Conservation (phyloP, 1,284 basidiomycete species). For the Tylopilus sp. region DNA sequence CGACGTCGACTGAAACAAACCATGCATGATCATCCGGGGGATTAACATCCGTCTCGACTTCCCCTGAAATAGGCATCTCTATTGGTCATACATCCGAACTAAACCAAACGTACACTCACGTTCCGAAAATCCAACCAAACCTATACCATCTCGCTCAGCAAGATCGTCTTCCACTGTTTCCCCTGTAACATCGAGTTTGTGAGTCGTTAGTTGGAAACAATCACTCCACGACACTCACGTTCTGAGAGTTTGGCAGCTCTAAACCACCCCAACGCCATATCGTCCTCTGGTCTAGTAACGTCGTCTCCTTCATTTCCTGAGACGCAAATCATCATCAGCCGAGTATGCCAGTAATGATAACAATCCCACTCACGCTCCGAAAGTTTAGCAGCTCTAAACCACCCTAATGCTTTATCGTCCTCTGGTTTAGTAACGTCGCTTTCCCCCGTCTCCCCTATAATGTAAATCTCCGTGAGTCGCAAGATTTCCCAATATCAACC, state of each 20-base stretch:
- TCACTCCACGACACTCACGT: conserved; percentile 9
- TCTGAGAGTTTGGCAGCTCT: background rate
- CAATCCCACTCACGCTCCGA: conserved; percentile 9
- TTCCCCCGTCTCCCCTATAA: background rate
- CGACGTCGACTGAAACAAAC: background rate
- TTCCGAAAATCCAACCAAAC: background rate
- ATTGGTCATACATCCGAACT: background rate
- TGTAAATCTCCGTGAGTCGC: background rate
- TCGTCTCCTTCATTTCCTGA: background rate
- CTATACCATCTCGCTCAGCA: background rate
- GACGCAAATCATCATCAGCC: background rate
- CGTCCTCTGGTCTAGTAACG: background rate
- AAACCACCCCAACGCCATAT: background rate
- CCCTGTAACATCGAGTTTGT: background rate
- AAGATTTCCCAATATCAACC: background rate
- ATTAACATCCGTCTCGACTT: background rate
- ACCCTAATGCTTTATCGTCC: background rate
- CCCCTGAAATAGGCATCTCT: background rate
- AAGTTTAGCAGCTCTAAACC: background rate
- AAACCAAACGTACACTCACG: background rate
- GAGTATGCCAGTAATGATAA: background rate
- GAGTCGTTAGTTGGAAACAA: background rate
- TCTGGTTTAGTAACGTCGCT: background rate
- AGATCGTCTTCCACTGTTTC: background rate
- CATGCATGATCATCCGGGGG: background rate